Percentiles rank a stretch among this genome's conserved stretches.
phyloP scores from a whole-genome alignment of 495 filamentous ascomycete genomes.

The Bacidia rubella region DNA sequence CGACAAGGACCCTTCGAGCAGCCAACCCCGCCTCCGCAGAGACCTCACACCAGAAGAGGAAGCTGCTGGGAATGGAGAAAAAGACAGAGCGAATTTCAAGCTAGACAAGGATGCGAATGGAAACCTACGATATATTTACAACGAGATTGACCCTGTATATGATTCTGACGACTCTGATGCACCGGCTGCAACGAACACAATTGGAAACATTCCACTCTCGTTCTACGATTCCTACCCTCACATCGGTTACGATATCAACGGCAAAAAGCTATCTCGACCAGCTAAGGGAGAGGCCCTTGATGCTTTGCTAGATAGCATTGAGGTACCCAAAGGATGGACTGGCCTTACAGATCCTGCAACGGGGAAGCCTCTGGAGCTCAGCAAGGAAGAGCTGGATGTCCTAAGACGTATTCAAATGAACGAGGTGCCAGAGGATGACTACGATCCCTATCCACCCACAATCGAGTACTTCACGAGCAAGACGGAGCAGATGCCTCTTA shows the following conservation, averaged over 20 bases:
- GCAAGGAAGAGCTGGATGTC: constrained; percentile 76
- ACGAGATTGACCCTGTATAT: constrained; percentile 88
- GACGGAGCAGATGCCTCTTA: constrained; percentile 85
- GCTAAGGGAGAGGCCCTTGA: constrained; percentile 90
- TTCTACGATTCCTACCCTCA: constrained; percentile 98
- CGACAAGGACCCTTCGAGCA: constrained; percentile 18
- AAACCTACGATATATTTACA: constrained; percentile 61
- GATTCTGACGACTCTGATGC: constrained; percentile 89
- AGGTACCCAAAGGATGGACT: constrained; percentile 97
- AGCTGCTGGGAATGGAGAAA: constrained; percentile 16
- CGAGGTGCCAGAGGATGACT: constrained; percentile 72
- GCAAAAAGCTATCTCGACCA: constrained; percentile 91
- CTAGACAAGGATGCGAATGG: constrained; percentile 56
- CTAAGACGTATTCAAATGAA: constrained; percentile 83
- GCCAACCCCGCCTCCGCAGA: not conserved
- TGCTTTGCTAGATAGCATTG: constrained; percentile 87
- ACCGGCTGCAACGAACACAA: constrained; percentile 69
- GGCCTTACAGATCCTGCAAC: constrained; percentile 87
- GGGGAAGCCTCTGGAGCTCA: constrained; percentile 80
- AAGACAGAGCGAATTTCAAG: constrained; percentile 29
- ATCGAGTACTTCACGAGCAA: constrained; percentile 88
- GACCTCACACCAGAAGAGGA: constrained; percentile 15
- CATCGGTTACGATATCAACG: constrained; percentile 97
- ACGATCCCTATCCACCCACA: constrained; percentile 84
- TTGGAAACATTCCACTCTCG: constrained; percentile 82